Evolutionary conservation across 78 protist species (phyloP).

Genomic region (Dictyostelium brefeldianum): DNA sequence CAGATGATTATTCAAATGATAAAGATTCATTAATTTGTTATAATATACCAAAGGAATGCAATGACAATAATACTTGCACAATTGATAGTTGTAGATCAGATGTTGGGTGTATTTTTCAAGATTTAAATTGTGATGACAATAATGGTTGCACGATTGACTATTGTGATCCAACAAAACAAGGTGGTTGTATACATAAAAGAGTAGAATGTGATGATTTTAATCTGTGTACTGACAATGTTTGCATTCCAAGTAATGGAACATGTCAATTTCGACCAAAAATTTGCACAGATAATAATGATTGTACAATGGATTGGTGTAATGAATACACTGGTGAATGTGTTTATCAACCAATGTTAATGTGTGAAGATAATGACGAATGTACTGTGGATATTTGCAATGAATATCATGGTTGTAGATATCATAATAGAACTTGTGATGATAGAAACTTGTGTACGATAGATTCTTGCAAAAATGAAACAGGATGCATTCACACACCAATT

Average conservation of each 20-base stretch:
- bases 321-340: not conserved
- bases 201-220: slow-evolving; percentile 26
- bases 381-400: not conserved
- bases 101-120: slow-evolving; percentile 31
- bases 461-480: not conserved
- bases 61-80: slow-evolving; percentile 64
- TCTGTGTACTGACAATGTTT: slow-evolving; percentile 28
- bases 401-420: not conserved
- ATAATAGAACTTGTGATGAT: slow-evolving; percentile 43
- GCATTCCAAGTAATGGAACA: slow-evolving; percentile 1
- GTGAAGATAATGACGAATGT: not conserved
- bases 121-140: slow-evolving; percentile 40
- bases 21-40: too few species aligned
- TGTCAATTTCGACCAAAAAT: not conserved
- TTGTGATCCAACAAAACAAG: slow-evolving; percentile 5
- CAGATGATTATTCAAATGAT: too few species aligned
- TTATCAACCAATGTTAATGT: not conserved
- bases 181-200: slow-evolving; percentile 9
- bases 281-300: slow-evolving; percentile 38
- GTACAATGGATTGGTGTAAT: slow-evolving; percentile 53
- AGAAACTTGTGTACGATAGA: not conserved
- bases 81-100: slow-evolving; percentile 23
- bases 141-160: slow-evolving; percentile 30
- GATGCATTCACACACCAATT: slow-evolving; percentile 48
- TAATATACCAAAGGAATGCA: slow-evolving; percentile 5